Evolutionary conservation across 2,329 filamentous ascomycete species (phyloP).

Genomic region (Fonsecaea multimorphosa): DNA sequence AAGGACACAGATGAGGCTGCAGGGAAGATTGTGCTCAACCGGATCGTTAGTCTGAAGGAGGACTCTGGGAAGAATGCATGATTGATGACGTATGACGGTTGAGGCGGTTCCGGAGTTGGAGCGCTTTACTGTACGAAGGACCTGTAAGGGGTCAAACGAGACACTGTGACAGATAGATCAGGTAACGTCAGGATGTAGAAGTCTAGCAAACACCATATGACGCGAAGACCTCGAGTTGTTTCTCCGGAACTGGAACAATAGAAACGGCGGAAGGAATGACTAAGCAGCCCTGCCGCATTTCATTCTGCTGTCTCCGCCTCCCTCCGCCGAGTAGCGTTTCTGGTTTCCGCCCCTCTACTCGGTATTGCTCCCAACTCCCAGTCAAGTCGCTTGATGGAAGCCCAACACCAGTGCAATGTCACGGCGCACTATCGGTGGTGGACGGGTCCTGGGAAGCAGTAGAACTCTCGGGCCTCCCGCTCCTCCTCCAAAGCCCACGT

Average conservation of each 20-base stretch:
- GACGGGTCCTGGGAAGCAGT: conserved; percentile 86
- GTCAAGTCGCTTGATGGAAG: conserved; percentile 39
- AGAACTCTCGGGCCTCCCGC: conserved; percentile 75
- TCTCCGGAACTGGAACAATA: neutral
- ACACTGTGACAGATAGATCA: neutral
- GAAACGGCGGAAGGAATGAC: neutral
- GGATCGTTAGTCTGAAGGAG: conserved; percentile 91
- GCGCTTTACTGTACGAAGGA: neutral
- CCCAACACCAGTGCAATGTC: conserved; percentile 65
- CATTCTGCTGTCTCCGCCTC: conserved; percentile 13
- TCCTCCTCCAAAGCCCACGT: conserved; percentile 50
- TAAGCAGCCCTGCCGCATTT: conserved; percentile 4
- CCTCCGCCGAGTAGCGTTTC: conserved; percentile 18
- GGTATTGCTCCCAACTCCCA: conserved; percentile 6
- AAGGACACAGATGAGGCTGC: conserved; percentile 69
- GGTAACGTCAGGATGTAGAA: neutral
- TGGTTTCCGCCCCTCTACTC: conserved; percentile 12
- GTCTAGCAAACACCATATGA: neutral
- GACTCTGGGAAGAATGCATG: conserved; percentile 68
- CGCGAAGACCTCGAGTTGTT: neutral
- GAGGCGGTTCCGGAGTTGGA: neutral
- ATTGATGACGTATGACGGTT: conserved; percentile 6
- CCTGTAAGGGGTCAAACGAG: neutral
- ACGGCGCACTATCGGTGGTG: conserved; percentile 85
- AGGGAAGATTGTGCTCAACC: conserved; percentile 84